phyloP scores from a whole-genome alignment of 208 protist species.

The Crithidia expoeki region DNA sequence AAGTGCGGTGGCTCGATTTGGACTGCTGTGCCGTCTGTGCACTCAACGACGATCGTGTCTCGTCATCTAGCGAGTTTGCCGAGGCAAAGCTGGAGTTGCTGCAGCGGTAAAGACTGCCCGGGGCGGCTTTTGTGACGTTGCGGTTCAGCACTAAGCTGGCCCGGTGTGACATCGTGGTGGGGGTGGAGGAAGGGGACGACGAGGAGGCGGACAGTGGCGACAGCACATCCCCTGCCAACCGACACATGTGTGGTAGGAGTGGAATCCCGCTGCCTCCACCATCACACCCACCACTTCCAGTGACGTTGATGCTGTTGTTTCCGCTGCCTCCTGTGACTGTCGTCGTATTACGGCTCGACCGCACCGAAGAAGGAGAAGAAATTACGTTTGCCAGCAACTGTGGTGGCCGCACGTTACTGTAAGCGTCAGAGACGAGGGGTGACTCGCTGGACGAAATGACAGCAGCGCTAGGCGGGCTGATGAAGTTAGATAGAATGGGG shows the following conservation, averaged over 20 bases:
- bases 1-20: not conserved
- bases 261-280: not conserved
- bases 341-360: not conserved
- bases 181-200: slow-evolving; percentile 6
- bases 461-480: slow-evolving; percentile 14
- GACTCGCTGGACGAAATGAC: slow-evolving; percentile 3
- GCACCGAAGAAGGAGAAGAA: not conserved
- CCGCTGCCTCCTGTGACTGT: not conserved
- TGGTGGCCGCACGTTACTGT: not conserved
- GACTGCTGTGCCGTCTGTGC: not conserved
- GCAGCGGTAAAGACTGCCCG: slow-evolving; percentile 6
- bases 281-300: not conserved
- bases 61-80: slow-evolving; percentile 4
- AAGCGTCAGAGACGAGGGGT: not conserved
- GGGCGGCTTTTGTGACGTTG: slow-evolving; percentile 2
- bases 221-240: not conserved
- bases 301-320: not conserved
- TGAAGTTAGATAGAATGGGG: slow-evolving; percentile 1
- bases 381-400: slow-evolving; percentile 12
- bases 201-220: slow-evolving; percentile 15
- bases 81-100: slow-evolving; percentile 13
- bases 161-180: not conserved
- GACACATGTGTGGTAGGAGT: not conserved
- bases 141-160: not conserved
- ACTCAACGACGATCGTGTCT: not conserved